Evolutionary conservation across 2,329 filamentous ascomycete species (phyloP), one percentile per base, ranked within the genome.

Genomic region (Scytalidium lignicola): DNA sequence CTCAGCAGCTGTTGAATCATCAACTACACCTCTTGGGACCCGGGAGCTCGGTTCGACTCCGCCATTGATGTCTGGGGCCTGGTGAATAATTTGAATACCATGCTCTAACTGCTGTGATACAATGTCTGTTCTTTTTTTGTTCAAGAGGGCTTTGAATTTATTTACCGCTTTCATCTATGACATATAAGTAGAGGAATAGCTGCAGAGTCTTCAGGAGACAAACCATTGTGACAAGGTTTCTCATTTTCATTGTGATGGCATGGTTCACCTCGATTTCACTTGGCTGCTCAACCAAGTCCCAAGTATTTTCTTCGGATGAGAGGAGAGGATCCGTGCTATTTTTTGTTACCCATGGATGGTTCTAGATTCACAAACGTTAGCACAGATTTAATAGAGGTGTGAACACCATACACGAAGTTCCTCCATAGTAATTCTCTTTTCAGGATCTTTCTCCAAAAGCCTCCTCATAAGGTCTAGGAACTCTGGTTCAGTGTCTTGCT

Each of bases 271-370:
- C 93, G 49, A 91, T 83, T 58, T 93, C 88, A 50, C 92, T 97
- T 1, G 92, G 92, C 4, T 84, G 80, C 53, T 90, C 88, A 26
- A 97, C 75, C 15, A 90, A 72, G 55, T 90, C 78, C 10, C 85
- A 80, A 41, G 88, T 95, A 59, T 99, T 99, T 62, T 96, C 91
- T 55, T 90, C 86, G 41, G 81, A 78, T 7, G 89, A 81, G 12
- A 97, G 75, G 13, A 99, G 73, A 52, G 82, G 82, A 66, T 97
- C 92, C 7, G 73, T 78, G 13, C 90, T 91, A 49, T 79, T 70
- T 61, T 82, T 86, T 5, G 92, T 97, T 13, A 99, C 90, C 93
- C 93, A 99, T 0, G 90, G 82, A 64, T 99, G 93, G 59, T 85
- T 80, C 92, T 96, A 51, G 53, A 20, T 48, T 44, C n/a, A 40